Percentiles rank a stretch among this genome's conserved stretches.
Evolutionary conservation across 2,329 filamentous ascomycete species (phyloP).

Genomic region (Ceratocystis variospora): DNA sequence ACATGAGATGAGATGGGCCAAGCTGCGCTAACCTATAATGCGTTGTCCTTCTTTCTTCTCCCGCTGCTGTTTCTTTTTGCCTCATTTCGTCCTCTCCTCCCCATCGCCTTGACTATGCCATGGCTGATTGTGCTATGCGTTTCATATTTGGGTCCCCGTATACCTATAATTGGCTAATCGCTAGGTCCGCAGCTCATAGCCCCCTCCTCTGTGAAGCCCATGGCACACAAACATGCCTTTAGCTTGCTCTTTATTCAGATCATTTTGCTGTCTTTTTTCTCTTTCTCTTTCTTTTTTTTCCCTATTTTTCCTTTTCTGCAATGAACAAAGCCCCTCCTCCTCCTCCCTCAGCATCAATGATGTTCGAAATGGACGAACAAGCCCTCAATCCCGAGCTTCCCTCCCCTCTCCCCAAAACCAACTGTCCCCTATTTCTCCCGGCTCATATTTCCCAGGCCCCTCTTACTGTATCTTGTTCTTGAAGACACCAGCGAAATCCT

Average conservation of each 20-base stretch:
- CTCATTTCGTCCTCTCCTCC: too few species aligned
- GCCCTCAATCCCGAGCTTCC: too few species aligned
- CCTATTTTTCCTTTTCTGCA: background rate
- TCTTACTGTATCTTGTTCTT: background rate
- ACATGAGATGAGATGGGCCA: background rate
- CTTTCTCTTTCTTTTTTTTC: background rate
- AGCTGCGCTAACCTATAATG: background rate
- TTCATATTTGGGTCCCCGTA: background rate
- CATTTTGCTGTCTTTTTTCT: background rate
- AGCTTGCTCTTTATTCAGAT: background rate
- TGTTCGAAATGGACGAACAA: too few species aligned
- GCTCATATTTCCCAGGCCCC: too few species aligned
- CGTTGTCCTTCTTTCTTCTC: too few species aligned
- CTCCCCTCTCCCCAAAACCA: too few species aligned
- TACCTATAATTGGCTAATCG: background rate
- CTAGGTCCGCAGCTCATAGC: too few species aligned
- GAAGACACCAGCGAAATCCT: background rate
- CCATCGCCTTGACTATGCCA: background rate
- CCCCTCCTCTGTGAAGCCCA: too few species aligned
- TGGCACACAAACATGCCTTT: background rate
- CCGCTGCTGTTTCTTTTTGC: too few species aligned
- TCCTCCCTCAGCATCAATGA: too few species aligned
- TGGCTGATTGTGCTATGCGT: background rate
- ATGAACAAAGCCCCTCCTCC: too few species aligned
- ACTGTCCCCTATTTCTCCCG: too few species aligned